Evolutionary conservation across 2,329 filamentous ascomycete genomes (phyloP).

Genomic region (Aspergillus ustus): DNA sequence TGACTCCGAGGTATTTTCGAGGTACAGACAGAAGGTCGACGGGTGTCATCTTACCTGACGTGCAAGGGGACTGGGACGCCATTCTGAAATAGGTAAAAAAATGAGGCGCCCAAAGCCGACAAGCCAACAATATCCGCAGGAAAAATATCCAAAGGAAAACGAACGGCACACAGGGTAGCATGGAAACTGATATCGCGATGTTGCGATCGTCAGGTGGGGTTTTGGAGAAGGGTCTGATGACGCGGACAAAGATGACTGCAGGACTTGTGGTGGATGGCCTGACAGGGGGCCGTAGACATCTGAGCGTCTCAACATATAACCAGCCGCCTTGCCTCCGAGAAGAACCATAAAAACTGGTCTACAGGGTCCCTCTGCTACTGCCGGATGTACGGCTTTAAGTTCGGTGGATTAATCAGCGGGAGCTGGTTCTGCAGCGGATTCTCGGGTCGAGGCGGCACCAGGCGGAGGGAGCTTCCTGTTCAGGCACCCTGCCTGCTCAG

Average conservation of each 20-base stretch:
- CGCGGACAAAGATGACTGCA: conserved; percentile 1
- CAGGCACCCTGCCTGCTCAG: background rate
- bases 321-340: background rate
- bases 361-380: background rate
- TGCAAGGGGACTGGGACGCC: background rate
- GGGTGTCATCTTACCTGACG: background rate
- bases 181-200: conserved; percentile 21
- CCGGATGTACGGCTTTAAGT: conserved; percentile 11
- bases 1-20: background rate
- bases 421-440: background rate
- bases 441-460: conserved; percentile 2
- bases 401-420: background rate
- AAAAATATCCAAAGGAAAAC: background rate
- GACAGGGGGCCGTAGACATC: background rate
- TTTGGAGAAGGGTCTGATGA: conserved; percentile 10
- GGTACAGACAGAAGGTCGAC: no score
- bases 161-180: background rate
- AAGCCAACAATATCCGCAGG: background rate
- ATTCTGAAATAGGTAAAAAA: conserved; percentile 22
- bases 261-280: background rate
- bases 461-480: background rate
- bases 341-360: background rate
- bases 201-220: conserved; percentile 17
- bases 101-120: conserved; percentile 16
- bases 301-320: background rate